Evolutionary conservation across 306 rosid species (phyloP), one percentile per base, ranked within the genome.

Genomic region (Hylodesmum podocarpum): DNA sequence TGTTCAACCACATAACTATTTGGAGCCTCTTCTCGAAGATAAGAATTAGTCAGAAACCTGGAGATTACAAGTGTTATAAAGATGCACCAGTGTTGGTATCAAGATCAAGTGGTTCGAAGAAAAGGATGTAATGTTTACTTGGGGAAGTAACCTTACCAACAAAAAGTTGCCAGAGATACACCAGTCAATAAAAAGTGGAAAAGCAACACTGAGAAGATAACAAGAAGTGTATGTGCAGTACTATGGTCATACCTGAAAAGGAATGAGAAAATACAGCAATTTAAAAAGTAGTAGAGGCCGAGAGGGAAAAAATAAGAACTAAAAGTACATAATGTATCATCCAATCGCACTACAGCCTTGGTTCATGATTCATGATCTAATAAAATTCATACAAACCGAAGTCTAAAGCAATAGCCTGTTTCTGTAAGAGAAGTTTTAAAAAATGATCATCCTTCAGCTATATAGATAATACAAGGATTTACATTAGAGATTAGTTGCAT

Each of bases 1-100:
- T 96, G 99, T 92, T 96, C 99, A 82, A 96, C 99, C 71, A 92
- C 99, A 85, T 96, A 93, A 81, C 98, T 96, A 77, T 89, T 91
- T 43, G 99, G 98, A 78, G 97, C 91, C 86, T 96, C 99, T 92
- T 91, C 98, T 57, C 98, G 96, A 43, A 96, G 96, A 87, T 92
- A 96, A 66, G 99, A 57, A 85, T 96, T 96, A 64, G 97, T 89
- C 75, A 96, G 43, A 73, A 92, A 89, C 99, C 99, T 96, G 87
- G 68, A 83, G 65, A 58, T 66, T 13, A 65, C 57, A 78, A 13
- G 58, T 71, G 22, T 43, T 4, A 44, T 55, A 74, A 65, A 41
- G 36, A 78, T 73, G 79, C 62, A 75, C 10, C 53, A 25, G 75
- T 22, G 1, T 54, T 27, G 51, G 73, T 31, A 72, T 73, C 49